Percentiles rank a stretch among this genome's conserved stretches.
Evolutionary conservation across 805 yeast species (phyloP).

Genomic region (Candida mattraensis): DNA sequence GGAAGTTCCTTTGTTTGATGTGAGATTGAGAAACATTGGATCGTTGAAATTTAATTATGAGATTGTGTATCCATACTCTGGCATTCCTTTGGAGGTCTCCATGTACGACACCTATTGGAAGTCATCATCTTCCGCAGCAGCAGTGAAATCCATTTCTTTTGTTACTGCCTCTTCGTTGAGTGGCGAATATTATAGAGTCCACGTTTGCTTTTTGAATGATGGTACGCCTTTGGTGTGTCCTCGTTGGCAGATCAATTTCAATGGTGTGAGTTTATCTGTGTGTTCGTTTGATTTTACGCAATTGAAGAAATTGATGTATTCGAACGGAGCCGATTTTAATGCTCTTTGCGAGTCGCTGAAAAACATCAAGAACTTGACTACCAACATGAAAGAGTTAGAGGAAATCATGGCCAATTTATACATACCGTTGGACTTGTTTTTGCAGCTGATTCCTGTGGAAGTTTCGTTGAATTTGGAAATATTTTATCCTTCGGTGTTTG

Average conservation of each 20-base stretch:
- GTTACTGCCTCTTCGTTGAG: constrained; percentile 89
- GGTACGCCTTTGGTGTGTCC: constrained; percentile 87
- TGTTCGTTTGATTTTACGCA: constrained; percentile 56
- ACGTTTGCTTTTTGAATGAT: constrained; percentile 73
- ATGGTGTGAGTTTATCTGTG: constrained; percentile 55
- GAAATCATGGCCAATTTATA: constrained; percentile 47
- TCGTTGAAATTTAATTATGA: constrained; percentile 74
- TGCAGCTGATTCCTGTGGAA: constrained; percentile 53
- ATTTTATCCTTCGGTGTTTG: constrained; percentile 63
- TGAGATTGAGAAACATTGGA: constrained; percentile 79
- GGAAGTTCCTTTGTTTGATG: constrained; percentile 76
- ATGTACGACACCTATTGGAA: constrained; percentile 98
- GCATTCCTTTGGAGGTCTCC: constrained; percentile 79
- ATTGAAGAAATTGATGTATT: constrained; percentile 30
- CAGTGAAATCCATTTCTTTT: constrained; percentile 51
- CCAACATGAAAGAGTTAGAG: constrained; percentile 38
- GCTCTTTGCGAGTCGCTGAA: constrained; percentile 18
- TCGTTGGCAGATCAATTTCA: constrained; percentile 49
- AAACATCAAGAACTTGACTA: constrained; percentile 11
- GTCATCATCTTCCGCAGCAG: constrained; percentile 57
- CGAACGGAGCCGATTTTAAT: constrained; percentile 15
- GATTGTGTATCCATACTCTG: constrained; percentile 85
- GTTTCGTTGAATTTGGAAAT: constrained; percentile 75
- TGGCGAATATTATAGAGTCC: constrained; percentile 73
- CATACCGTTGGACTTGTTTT: constrained; percentile 59